Percentiles rank a stretch among this genome's conserved stretches.
Evolutionary conservation across 148 eudicot genomes (phyloP).

Genomic region (Rhododendron kiyosumense): DNA sequence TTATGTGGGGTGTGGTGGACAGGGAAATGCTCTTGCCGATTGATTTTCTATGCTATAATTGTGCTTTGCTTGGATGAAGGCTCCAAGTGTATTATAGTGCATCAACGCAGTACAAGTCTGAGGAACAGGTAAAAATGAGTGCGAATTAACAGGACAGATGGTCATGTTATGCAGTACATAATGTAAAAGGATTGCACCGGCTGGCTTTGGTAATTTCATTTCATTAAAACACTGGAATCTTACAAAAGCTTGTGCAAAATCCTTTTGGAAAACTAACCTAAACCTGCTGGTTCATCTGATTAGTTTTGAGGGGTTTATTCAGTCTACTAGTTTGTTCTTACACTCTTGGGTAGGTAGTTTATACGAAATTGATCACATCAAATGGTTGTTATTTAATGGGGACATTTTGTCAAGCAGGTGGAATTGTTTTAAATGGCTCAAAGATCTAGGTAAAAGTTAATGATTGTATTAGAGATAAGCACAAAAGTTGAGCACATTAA

Average conservation of each 20-base stretch:
- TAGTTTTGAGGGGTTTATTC: too few relatives aligned
- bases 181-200: background rate
- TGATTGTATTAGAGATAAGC: background rate
- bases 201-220: background rate
- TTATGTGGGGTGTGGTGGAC: too few relatives aligned
- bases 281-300: background rate
- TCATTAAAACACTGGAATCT: background rate
- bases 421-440: background rate
- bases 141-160: background rate
- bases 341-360: background rate
- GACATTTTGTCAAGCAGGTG: background rate
- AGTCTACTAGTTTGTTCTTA: background rate
- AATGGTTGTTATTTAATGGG: background rate
- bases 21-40: background rate
- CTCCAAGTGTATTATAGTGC: background rate
- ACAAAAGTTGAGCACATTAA: background rate
- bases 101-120: background rate
- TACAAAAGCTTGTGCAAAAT: background rate
- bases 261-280: background rate
- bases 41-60: background rate
- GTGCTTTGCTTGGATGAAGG: background rate
- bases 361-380: background rate
- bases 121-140: background rate
- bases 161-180: background rate
- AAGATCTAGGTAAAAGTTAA: background rate